Percentiles rank a stretch among this genome's conserved stretches.
phyloP scores from a whole-genome alignment of 1,284 basidiomycete species.

The Sporisorium exsertum region DNA sequence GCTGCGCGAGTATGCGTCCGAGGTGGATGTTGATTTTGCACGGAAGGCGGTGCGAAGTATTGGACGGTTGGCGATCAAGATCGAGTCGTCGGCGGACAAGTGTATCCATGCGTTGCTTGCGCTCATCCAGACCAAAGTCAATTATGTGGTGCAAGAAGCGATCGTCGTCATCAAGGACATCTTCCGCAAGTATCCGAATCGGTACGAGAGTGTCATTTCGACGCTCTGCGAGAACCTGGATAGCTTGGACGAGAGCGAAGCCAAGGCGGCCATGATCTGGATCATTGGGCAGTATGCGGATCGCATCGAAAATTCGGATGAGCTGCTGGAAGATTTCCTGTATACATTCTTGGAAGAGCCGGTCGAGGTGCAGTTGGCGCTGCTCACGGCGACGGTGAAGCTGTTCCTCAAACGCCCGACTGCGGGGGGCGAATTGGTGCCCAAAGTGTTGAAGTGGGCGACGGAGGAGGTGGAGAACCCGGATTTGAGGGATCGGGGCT shows the following conservation, averaged over 20 bases:
- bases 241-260: slow-evolving; percentile 91
- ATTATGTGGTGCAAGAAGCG: slow-evolving; percentile 97
- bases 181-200: slow-evolving; percentile 95
- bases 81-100: slow-evolving; percentile 85
- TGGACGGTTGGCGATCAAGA: slow-evolving; percentile 96
- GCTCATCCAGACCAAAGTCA: slow-evolving; percentile 91
- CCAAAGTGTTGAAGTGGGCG: slow-evolving; percentile 94
- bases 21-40: slow-evolving; percentile 98
- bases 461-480: slow-evolving; percentile 98
- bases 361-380: slow-evolving; percentile 92
- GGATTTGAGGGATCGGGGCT: slow-evolving; percentile 94
- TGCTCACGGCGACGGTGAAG: slow-evolving; percentile 95
- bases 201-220: slow-evolving; percentile 94
- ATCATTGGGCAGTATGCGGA: slow-evolving; percentile 97
- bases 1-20: slow-evolving; percentile 96
- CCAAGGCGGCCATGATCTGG: slow-evolving; percentile 97
- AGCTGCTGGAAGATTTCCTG: slow-evolving; percentile 90
- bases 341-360: slow-evolving; percentile 93
- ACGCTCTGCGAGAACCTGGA: slow-evolving; percentile 92
- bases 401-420: slow-evolving; percentile 95
- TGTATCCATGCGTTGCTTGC: slow-evolving; percentile 89
- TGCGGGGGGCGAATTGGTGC: slow-evolving; percentile 87
- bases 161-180: slow-evolving; percentile 98
- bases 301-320: slow-evolving; percentile 94
- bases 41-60: slow-evolving; percentile 96